Evolutionary conservation across 1,284 basidiomycete species (phyloP), one percentile per base, ranked within the genome.

Genomic region (Heterobasidion parviporum): DNA sequence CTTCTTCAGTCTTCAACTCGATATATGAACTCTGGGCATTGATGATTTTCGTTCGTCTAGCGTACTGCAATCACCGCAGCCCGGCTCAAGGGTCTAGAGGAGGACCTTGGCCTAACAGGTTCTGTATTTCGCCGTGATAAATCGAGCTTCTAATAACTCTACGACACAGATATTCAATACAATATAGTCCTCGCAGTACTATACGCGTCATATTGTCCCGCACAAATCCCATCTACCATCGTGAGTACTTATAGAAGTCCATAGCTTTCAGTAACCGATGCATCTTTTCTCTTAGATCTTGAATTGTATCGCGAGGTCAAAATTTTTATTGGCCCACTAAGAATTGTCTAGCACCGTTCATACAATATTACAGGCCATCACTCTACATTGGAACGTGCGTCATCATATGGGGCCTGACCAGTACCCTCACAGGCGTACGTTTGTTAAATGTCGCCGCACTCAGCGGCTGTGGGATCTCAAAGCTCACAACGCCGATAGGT

Each of bases 191-290:
- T 85, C 12, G 82, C 82, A 0, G 74, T 84, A 49, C 72, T 85
- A 20, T 85, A 79, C 59, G 82, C 72, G 2, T 80, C 82, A 0
- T 84, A 85, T 57, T 77, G 77, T 47, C 81, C 82, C 1, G 77
- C 78, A 8, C 82, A 85, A 63, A 77, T 86, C 49, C 83, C 83
- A 3, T 84, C 82, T 0, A 85, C 85, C 55, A 85, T 87, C 78
- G 82, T 80, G 56, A 26, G 70, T 60, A 15, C 12, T 51, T 12
- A 1, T 34, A 12, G 3, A 18, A 43, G 10, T 20, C 12, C 38
- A 38, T 52, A 35, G 34, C 53, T 5, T 26, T 55, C 41, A 26
- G 47, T 26, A 4, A 26, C 26, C 6, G 32, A 44, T n/a, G 44
- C 33, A 49, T 9, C 6, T 1, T 33, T 38, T 9, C 41, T 44